Conservation (phyloP, 805 yeast genomes). For the Brettanomyces sp. region DNA sequence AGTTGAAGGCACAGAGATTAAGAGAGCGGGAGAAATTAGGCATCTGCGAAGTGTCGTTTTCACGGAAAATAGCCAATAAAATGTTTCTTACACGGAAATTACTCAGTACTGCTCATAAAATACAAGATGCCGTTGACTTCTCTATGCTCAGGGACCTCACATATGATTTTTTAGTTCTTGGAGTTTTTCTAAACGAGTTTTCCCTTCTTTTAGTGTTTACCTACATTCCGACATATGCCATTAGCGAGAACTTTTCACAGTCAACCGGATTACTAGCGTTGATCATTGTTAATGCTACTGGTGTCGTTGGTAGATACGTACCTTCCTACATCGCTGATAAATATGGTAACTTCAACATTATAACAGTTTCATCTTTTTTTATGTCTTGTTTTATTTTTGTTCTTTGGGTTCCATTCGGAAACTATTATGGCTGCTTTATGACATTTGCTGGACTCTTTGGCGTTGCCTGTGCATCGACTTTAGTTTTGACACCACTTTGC, state of each 20-base stretch:
- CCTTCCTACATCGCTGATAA: constrained; percentile 37
- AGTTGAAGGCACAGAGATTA: too few species aligned
- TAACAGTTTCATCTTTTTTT: constrained; percentile 29
- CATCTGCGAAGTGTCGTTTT: too few species aligned
- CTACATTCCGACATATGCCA: constrained; percentile 49
- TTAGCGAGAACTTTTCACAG: constrained; percentile 36
- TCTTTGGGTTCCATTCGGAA: constrained; percentile 59
- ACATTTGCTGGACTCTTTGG: constrained; percentile 49
- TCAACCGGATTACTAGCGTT: constrained; percentile 32
- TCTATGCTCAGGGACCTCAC: constrained; percentile 31
- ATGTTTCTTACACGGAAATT: too few species aligned
- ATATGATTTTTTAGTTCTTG: constrained; percentile 30
- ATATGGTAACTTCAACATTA: constrained; percentile 36
- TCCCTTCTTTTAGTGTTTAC: constrained; percentile 43
- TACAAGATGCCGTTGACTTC: constrained; percentile 10
- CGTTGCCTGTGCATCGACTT: constrained; percentile 49
- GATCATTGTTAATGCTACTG: constrained; percentile 34
- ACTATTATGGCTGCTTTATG: constrained; percentile 31
- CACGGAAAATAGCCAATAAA: too few species aligned
- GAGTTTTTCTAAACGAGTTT: constrained; percentile 41
- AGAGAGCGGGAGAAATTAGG: too few species aligned
- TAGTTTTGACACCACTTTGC: constrained; percentile 61
- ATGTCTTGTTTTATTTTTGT: constrained; percentile 36
- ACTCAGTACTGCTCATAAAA: not conserved
- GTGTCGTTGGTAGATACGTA: constrained; percentile 36